phyloP scores from a whole-genome alignment of 306 rosid genomes.

The Fragaria ananassa region DNA sequence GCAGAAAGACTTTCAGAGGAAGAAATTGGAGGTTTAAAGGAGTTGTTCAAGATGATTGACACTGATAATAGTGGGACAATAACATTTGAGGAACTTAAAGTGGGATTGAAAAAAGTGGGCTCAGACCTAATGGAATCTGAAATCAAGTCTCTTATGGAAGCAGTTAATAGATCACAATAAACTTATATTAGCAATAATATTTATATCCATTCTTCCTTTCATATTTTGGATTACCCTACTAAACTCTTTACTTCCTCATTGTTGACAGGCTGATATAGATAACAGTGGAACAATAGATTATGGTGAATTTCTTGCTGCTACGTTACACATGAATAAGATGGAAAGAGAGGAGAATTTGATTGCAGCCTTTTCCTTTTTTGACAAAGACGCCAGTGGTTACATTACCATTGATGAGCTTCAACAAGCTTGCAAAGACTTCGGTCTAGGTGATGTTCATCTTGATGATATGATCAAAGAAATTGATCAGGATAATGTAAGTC shows the following conservation, averaged over 20 bases:
- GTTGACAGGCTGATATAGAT: slow-evolving; percentile 78
- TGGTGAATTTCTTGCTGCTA: slow-evolving; percentile 91
- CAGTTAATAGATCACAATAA: slow-evolving; percentile 50
- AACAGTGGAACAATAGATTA: slow-evolving; percentile 82
- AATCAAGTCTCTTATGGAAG: slow-evolving; percentile 79
- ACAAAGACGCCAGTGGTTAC: slow-evolving; percentile 86
- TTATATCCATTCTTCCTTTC: neutral
- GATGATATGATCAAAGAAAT: slow-evolving; percentile 70
- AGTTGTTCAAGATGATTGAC: slow-evolving; percentile 85
- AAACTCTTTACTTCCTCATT: neutral
- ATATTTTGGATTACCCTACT: neutral
- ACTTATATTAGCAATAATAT: slow-evolving; percentile 12
- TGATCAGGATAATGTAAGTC: slow-evolving; percentile 78
- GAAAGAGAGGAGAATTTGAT: slow-evolving; percentile 85
- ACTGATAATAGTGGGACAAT: slow-evolving; percentile 77
- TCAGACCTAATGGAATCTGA: slow-evolving; percentile 85
- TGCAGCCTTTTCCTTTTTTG: slow-evolving; percentile 81
- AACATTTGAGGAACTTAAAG: slow-evolving; percentile 86
- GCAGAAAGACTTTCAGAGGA: slow-evolving; percentile 90
- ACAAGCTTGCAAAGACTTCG: slow-evolving; percentile 71
- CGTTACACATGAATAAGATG: slow-evolving; percentile 82
- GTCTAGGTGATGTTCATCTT: slow-evolving; percentile 68
- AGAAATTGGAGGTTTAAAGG: slow-evolving; percentile 89
- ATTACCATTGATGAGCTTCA: slow-evolving; percentile 87
- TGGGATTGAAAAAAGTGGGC: slow-evolving; percentile 70